Conservation (phyloP, 2,329 filamentous ascomycete species). For the Cryphonectria naterciae region DNA sequence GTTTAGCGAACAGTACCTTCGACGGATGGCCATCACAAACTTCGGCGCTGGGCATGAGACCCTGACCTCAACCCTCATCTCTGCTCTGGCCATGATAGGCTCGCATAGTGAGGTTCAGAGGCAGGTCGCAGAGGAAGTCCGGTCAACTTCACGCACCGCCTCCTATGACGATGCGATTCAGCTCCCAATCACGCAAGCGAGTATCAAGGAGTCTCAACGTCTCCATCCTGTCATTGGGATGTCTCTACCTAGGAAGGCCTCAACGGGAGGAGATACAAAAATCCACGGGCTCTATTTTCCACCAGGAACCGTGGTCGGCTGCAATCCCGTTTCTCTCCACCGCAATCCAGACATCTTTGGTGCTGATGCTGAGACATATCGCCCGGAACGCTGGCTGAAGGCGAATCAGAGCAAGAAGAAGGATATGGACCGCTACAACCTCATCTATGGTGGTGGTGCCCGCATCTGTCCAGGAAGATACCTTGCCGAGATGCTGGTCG, state of each 20-base stretch:
- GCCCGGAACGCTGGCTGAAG: constrained; percentile 53
- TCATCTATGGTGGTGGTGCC: constrained; percentile 57
- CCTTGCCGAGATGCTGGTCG: constrained; percentile 54
- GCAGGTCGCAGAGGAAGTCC: constrained; percentile 39
- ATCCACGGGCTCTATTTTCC: constrained; percentile 49
- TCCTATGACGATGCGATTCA: constrained; percentile 34
- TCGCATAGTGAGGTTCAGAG: constrained; percentile 41
- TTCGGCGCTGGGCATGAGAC: constrained; percentile 62
- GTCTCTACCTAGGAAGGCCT: constrained; percentile 53
- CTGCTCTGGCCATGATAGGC: constrained; percentile 52
- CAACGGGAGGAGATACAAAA: constrained; percentile 38
- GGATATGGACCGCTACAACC: constrained; percentile 52
- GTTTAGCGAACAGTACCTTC: constrained; percentile 53
- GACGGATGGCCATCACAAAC: constrained; percentile 57
- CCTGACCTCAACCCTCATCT: constrained; percentile 56
- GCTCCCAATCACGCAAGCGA: constrained; percentile 46
- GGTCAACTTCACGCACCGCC: constrained; percentile 20
- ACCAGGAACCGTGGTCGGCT: constrained; percentile 53
- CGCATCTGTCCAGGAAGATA: constrained; percentile 55
- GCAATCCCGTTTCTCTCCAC: constrained; percentile 55
- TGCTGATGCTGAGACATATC: constrained; percentile 46
- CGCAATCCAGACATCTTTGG: constrained; percentile 56
- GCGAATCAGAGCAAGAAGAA: constrained; percentile 38
- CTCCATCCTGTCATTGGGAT: constrained; percentile 57
- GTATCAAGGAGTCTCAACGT: constrained; percentile 56